Conservation (phyloP, 2,329 filamentous ascomycete species). For the Elsinoe perseae region DNA sequence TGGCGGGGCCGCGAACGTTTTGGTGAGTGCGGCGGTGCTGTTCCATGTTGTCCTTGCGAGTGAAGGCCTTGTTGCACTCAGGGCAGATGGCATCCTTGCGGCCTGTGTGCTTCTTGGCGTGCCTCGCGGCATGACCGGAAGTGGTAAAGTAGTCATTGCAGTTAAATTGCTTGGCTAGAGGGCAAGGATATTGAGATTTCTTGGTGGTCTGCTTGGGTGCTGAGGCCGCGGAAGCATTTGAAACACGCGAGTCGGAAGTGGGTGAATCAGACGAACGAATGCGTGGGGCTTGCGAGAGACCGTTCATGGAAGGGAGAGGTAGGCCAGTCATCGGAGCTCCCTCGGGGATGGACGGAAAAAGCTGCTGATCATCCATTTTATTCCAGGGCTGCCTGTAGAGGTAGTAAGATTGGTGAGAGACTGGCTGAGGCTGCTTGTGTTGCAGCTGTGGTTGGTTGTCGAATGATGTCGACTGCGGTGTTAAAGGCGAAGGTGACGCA, state of each 20-base stretch:
- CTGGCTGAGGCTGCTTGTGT: conserved; percentile 21
- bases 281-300: not conserved
- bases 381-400: conserved; percentile 19
- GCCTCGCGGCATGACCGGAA: conserved; percentile 74
- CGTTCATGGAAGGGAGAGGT: conserved; percentile 23
- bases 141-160: conserved; percentile 78
- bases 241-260: conserved; percentile 39
- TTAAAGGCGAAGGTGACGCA: conserved; percentile 41
- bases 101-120: conserved; percentile 76
- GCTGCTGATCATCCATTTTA: conserved; percentile 31
- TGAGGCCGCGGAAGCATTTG: conserved; percentile 38
- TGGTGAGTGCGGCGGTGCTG: conserved; percentile 73
- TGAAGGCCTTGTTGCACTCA: conserved; percentile 72
- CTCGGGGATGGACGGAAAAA: conserved; percentile 33
- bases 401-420: conserved; percentile 20
- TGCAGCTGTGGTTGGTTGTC: conserved; percentile 20
- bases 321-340: conserved; percentile 18
- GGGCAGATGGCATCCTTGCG: conserved; percentile 66
- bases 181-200: conserved; percentile 67
- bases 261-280: conserved; percentile 40
- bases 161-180: conserved; percentile 60
- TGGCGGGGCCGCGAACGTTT: conserved; percentile 39
- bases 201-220: conserved; percentile 38
- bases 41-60: conserved; percentile 80
- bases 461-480: conserved; percentile 34